Conservation (phyloP, 208 protist genomes). For the Leishmania braziliensis region DNA sequence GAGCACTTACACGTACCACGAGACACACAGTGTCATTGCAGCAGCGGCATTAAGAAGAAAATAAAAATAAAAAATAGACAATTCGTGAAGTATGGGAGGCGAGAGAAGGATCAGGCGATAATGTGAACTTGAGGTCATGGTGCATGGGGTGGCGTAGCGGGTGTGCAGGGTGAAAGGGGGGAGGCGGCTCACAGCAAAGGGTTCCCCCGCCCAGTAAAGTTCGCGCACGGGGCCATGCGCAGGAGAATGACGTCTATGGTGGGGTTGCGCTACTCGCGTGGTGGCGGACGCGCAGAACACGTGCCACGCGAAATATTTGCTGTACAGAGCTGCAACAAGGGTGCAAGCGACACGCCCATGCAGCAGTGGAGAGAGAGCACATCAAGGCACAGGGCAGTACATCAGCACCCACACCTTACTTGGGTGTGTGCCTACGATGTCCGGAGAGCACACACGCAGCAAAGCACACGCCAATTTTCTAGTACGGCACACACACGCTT, state of each 20-base stretch:
- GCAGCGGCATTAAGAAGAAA: not conserved
- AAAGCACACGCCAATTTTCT: not conserved
- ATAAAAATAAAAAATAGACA: not conserved
- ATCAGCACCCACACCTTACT: not conserved
- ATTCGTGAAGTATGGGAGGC: not conserved
- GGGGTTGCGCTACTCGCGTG: not conserved
- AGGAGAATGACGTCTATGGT: not conserved
- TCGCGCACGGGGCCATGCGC: not conserved
- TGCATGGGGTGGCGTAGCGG: not conserved
- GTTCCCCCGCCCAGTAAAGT: not conserved
- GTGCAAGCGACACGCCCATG: not conserved
- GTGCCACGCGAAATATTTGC: not conserved
- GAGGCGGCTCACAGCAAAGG: not conserved
- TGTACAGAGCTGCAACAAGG: not conserved
- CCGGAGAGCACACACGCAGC: not conserved
- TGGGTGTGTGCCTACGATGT: not conserved
- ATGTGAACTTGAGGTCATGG: not conserved
- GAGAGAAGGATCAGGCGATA: too few relatives aligned
- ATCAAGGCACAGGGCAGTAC: not conserved
- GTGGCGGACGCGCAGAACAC: not conserved
- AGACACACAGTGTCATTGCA: not conserved
- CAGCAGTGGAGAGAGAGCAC: not conserved
- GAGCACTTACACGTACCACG: not conserved
- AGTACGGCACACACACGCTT: not conserved
- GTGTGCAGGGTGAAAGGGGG: not conserved